Evolutionary conservation across 208 protist species (phyloP), one percentile per base, ranked within the genome.

Genomic region (Leishmania amazonensis): DNA sequence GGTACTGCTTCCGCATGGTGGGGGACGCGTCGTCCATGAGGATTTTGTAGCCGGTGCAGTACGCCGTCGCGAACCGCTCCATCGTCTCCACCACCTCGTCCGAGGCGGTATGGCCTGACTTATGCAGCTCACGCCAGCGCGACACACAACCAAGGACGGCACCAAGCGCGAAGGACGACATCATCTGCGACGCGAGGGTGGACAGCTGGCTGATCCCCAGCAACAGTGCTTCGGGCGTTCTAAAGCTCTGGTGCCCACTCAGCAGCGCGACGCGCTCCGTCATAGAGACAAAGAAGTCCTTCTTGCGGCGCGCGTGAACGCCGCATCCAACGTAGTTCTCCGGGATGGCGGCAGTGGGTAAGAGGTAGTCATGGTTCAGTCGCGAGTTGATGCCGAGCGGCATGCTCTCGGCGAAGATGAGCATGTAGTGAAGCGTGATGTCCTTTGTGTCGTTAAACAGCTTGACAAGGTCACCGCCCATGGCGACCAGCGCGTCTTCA

Each of bases 201-300:
- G 90, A 94, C 9, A 94, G 80, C 67, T 84, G 81, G n/a, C 65
- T 82, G 35, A 94, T 90, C 47, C 79, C 81, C 11, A 91, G 70
- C 67, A 94, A 76, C 19, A 94, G 79, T 42, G 80, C 54, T 80
- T 94, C 83, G 7, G 88, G 76, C 49, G 74, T 85, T 60, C 11
- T 21, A 60, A 88, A 92, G 82, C 75, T 86, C 35, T 78, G 13
- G 68, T 67, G 62, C 13, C 70, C 75, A 24, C 65, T 42, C 35
- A 92, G 58, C 80, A 88, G 74, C 76, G 76, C 77, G 8, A 78
- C 81, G 11, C 90, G 88, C 5, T 89, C 85, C 74, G 76, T 70
- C 67, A 94, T 76, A 7, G 90, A 90, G 47, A 94, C 88, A 68
- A 94, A 94, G 83, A 92, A 92, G 49, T 94, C 87, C 60, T 78